These are phyloP conservation scores for Cyanidioschyzon merolae DNA, from an alignment of 23 red algal genomes.

Conservation along the genomic window DNA sequence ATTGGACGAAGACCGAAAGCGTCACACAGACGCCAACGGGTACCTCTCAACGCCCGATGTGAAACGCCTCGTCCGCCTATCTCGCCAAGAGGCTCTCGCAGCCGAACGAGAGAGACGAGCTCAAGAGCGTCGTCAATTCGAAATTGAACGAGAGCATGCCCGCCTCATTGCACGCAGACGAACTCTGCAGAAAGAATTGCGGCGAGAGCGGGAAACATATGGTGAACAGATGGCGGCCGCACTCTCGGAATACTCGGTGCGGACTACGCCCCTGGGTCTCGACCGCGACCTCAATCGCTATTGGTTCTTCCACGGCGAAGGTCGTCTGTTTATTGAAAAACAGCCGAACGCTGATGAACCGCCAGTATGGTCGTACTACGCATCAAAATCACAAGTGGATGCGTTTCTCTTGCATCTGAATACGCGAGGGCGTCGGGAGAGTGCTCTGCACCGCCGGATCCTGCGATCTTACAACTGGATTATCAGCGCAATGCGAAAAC, in stretches of 20 bases:
- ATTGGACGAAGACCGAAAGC: not conserved
- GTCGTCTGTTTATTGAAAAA: conserved; percentile 4
- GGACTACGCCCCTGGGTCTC: not conserved
- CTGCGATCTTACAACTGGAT: conserved; percentile 15
- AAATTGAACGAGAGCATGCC: conserved; percentile 10
- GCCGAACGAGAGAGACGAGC: not conserved
- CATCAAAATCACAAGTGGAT: not conserved
- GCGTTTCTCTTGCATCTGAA: conserved; percentile 17
- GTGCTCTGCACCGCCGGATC: not conserved
- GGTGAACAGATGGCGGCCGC: not conserved
- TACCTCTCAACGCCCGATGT: not conserved
- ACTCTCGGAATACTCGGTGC: conserved; percentile 5
- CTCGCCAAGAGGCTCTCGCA: conserved; percentile 4
- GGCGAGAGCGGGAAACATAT: conserved; percentile 4
- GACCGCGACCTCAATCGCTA: conserved; percentile 10
- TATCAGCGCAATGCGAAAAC: conserved; percentile 7
- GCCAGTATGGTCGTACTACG: not conserved
- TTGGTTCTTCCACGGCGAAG: conserved; percentile 18
- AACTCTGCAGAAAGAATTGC: not conserved
- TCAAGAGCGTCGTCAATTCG: not conserved
- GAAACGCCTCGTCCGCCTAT: not conserved
- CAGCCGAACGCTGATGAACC: not conserved
- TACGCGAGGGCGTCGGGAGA: not conserved
- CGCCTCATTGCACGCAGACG: not conserved
- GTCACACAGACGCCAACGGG: not conserved